Conservation (phyloP, 768 basidiomycete species). For the Serendipita vermifera region DNA sequence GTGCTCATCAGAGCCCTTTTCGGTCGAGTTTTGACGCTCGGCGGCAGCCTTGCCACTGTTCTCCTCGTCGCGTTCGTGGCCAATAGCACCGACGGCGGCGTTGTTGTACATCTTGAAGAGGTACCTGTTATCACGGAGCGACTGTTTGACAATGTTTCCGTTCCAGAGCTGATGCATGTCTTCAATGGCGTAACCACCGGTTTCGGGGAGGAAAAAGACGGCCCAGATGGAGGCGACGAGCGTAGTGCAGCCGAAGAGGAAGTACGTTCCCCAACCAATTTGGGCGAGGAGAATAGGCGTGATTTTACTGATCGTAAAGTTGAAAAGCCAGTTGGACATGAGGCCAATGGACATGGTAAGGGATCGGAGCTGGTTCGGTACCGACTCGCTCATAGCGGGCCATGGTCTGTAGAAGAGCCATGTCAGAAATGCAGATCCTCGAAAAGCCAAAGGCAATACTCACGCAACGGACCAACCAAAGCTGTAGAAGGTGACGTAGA, state of each 20-base stretch:
- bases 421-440: background rate
- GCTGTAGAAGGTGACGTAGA: slow-evolving; percentile 24
- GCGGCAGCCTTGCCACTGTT: too few relatives aligned
- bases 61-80: background rate
- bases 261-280: background rate
- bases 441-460: too few relatives aligned
- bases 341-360: slow-evolving; percentile 28
- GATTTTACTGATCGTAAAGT: slow-evolving; percentile 34
- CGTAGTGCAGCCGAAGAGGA: slow-evolving; percentile 11
- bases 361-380: slow-evolving; percentile 34
- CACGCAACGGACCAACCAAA: slow-evolving; percentile 14
- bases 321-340: slow-evolving; percentile 35
- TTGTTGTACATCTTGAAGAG: slow-evolving; percentile 10
- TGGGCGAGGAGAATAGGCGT: slow-evolving; percentile 28
- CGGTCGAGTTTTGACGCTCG: background rate
- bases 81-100: background rate
- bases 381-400: slow-evolving; percentile 32
- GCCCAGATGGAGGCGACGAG: slow-evolving; percentile 12
- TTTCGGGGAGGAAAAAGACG: slow-evolving; percentile 12
- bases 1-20: background rate
- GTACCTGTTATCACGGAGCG: slow-evolving; percentile 12
- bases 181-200: slow-evolving; percentile 14
- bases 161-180: slow-evolving; percentile 13
- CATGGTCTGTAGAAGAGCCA: slow-evolving; percentile 21
- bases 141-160: slow-evolving; percentile 12